phyloP scores from a whole-genome alignment of 2,329 filamentous ascomycete species.

The Fusarium armeniacum region DNA sequence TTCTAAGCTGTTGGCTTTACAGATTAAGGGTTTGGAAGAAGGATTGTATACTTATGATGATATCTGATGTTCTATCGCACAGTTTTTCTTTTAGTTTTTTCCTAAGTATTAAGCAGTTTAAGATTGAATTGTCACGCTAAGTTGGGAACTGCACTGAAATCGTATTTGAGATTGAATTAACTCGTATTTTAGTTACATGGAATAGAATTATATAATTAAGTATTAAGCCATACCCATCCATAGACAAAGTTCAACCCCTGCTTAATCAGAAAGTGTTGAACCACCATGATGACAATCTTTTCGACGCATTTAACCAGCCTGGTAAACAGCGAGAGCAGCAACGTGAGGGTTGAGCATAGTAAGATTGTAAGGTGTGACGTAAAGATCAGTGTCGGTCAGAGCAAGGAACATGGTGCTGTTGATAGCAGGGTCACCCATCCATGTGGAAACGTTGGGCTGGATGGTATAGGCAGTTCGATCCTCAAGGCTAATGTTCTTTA shows the following conservation, averaged over 20 bases:
- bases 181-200: background rate
- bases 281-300: no score
- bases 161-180: background rate
- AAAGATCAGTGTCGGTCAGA: slow-evolving; percentile 76
- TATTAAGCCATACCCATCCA: background rate
- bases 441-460: slow-evolving; percentile 79
- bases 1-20: slow-evolving; percentile 67
- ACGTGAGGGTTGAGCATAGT: slow-evolving; percentile 82
- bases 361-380: slow-evolving; percentile 82
- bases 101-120: background rate
- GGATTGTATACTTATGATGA: slow-evolving; percentile 55
- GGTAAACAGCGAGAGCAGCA: slow-evolving; percentile 80
- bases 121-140: background rate
- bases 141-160: background rate
- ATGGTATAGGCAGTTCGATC: slow-evolving; percentile 74
- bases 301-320: slow-evolving; percentile 72
- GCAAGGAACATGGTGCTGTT: slow-evolving; percentile 87
- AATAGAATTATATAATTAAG: background rate
- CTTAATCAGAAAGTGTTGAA: no score
- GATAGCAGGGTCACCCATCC: slow-evolving; percentile 74
- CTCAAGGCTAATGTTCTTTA: slow-evolving; percentile 64
- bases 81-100: background rate
- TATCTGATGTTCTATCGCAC: slow-evolving; percentile 8
- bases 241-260: background rate
- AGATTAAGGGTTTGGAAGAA: slow-evolving; percentile 64